Percentiles rank a stretch among this genome's conserved stretches.
These are phyloP conservation scores for Penicillium paradoxum DNA, from an alignment of 495 filamentous ascomycete species.

Conservation along the genomic window DNA sequence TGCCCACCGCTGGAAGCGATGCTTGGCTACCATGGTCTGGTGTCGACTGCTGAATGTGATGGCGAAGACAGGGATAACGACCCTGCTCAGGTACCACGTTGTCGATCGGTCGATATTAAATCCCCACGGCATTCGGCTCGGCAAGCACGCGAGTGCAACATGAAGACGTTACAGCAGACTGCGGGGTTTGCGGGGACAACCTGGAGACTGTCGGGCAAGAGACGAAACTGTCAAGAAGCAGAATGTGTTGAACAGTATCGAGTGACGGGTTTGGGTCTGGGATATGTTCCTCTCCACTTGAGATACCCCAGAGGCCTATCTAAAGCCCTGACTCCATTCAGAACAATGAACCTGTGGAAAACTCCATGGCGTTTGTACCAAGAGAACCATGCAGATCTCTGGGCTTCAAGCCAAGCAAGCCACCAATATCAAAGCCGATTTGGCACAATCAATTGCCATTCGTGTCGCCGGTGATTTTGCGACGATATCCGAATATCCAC, in stretches of 20 bases:
- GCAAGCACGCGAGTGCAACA: not conserved
- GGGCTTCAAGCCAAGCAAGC: not conserved
- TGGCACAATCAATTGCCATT: no score
- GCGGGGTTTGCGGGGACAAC: not conserved
- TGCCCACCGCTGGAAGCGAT: not conserved
- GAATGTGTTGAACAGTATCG: no score
- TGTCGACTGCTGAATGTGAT: not conserved
- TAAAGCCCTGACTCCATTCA: no score
- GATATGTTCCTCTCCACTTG: no score
- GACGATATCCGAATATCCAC: not conserved
- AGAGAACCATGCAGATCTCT: not conserved
- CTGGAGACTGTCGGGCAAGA: no score
- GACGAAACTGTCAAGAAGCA: no score
- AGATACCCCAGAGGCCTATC: no score
- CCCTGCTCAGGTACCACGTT: not conserved
- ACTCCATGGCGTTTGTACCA: not conserved
- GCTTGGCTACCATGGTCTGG: not conserved
- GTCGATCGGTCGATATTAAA: not conserved
- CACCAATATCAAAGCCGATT: not conserved
- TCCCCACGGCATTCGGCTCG: not conserved
- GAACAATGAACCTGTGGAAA: no score
- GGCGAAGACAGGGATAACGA: no score
- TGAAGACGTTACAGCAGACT: not conserved
- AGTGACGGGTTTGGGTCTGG: no score
- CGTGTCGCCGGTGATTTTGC: not conserved